These are phyloP conservation scores for Priceomyces fermenticarens DNA, from an alignment of 805 yeast genomes.

Conservation along the genomic window DNA sequence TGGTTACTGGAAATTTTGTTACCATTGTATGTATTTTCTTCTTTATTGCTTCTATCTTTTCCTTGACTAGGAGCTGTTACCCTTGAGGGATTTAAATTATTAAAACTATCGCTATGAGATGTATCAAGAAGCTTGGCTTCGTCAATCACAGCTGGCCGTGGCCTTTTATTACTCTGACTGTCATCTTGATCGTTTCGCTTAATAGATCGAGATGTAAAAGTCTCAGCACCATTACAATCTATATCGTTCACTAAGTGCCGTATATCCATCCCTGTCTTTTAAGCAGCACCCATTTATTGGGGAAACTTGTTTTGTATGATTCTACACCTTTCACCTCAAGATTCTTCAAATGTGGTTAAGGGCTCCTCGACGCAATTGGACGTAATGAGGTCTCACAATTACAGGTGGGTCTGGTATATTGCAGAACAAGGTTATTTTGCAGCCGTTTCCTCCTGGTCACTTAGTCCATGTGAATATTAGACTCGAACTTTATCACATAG, in stretches of 20 bases:
- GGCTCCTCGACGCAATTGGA: slow-evolving; percentile 3
- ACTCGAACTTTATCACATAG: no score
- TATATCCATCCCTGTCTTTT: slow-evolving; percentile 5
- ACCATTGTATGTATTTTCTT: background rate
- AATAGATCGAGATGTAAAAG: background rate
- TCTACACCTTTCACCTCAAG: no score
- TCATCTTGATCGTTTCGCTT: slow-evolving; percentile 2
- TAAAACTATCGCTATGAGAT: no score
- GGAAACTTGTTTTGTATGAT: background rate
- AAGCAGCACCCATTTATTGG: background rate
- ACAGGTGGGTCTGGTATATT: slow-evolving; percentile 5
- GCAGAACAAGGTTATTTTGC: slow-evolving; percentile 6
- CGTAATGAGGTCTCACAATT: slow-evolving; percentile 8
- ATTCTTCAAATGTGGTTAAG: background rate
- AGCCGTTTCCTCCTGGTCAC: background rate
- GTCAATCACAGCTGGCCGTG: background rate
- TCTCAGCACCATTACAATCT: background rate
- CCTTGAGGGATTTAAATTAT: no score
- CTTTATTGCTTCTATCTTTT: background rate
- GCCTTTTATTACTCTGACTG: background rate
- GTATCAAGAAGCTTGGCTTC: background rate
- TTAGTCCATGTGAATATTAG: no score
- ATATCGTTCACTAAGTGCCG: slow-evolving; percentile 2
- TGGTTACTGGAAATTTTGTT: slow-evolving; percentile 1
- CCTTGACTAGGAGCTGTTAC: no score